These are phyloP conservation scores for Hydrangea macrophylla DNA, from an alignment of 148 eudicot species.

Conservation along the genomic window DNA sequence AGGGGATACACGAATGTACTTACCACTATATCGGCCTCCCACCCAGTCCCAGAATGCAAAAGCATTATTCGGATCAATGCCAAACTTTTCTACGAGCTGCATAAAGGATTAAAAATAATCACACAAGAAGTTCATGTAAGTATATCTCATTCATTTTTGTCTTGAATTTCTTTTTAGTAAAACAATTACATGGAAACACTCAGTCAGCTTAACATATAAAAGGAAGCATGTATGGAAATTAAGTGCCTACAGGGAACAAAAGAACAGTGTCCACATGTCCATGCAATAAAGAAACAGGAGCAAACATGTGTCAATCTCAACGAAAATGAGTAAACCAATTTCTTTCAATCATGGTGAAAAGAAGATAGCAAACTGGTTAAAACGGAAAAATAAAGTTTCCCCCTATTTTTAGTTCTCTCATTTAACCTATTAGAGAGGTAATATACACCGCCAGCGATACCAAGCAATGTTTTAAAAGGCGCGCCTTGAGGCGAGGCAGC, in stretches of 20 bases:
- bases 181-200: no score
- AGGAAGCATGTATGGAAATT: no score
- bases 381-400: no score
- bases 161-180: background rate
- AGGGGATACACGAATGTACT: slow-evolving; percentile 14
- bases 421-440: no score
- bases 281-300: background rate
- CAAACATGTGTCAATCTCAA: background rate
- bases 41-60: slow-evolving; percentile 99
- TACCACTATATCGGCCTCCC: slow-evolving; percentile 99
- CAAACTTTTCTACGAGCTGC: slow-evolving; percentile 96
- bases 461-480: no score
- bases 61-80: slow-evolving; percentile 96
- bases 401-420: no score
- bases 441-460: no score
- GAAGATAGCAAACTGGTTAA: no score
- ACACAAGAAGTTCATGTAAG: background rate
- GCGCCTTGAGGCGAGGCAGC: no score
- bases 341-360: no score
- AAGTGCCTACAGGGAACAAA: background rate
- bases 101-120: slow-evolving; percentile 13
- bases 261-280: background rate
- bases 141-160: background rate
- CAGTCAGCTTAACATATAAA: no score
- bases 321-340: background rate